Percentiles rank a stretch among this genome's conserved stretches.
These are phyloP conservation scores for Patellaria atrata DNA, from an alignment of 495 filamentous ascomycete genomes.

Conservation along the genomic window DNA sequence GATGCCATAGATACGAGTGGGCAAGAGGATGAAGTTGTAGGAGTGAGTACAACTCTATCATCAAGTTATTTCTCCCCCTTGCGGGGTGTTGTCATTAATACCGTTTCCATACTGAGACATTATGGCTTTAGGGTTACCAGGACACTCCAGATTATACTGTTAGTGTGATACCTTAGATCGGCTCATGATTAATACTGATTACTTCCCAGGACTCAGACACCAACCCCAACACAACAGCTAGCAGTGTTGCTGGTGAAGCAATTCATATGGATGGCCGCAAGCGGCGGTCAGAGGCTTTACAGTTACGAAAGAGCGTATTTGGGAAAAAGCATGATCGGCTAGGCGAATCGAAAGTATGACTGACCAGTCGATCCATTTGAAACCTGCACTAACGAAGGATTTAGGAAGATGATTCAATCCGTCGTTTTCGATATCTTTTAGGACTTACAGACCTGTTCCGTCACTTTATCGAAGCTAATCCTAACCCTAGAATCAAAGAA, in stretches of 20 bases:
- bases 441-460: slow-evolving; percentile 95
- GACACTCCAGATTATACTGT: slow-evolving; percentile 73
- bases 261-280: slow-evolving; percentile 59
- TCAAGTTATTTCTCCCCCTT: neutral
- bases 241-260: slow-evolving; percentile 66
- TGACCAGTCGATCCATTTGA: neutral
- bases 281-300: slow-evolving; percentile 67
- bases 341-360: slow-evolving; percentile 73
- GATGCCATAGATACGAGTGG: too few species aligned
- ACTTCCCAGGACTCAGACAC: slow-evolving; percentile 66
- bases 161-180: slow-evolving; percentile 9
- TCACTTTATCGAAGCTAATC: slow-evolving; percentile 97
- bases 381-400: slow-evolving; percentile 4
- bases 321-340: slow-evolving; percentile 87
- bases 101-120: too few species aligned
- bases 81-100: slow-evolving; percentile 5
- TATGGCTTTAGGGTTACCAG: slow-evolving; percentile 58
- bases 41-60: neutral
- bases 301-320: slow-evolving; percentile 76
- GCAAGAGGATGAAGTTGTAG: too few species aligned
- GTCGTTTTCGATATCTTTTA: slow-evolving; percentile 88
- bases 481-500: slow-evolving; percentile 77
- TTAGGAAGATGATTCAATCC: slow-evolving; percentile 89
- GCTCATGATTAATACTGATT: slow-evolving; percentile 1
- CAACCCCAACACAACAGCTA: slow-evolving; percentile 80